phyloP scores from a whole-genome alignment of 108 stramenopile genomes.

The Skeletonema menzelii region DNA sequence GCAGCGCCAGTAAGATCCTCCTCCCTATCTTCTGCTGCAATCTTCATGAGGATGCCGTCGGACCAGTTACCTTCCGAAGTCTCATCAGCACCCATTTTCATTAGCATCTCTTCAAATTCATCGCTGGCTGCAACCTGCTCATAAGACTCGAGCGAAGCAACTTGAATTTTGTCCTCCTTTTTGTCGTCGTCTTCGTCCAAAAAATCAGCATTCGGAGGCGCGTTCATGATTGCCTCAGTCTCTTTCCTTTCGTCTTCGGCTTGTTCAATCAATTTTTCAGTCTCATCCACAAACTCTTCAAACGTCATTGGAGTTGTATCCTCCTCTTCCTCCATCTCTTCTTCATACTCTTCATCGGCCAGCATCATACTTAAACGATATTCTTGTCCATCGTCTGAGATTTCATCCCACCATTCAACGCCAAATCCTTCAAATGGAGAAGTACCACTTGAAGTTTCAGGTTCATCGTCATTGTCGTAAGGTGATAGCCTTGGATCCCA shows the following conservation, averaged over 20 bases:
- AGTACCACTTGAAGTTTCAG: not conserved
- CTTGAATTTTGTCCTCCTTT: not conserved
- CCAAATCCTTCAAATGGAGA: not conserved
- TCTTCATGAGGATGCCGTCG: not conserved
- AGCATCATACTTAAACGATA: conserved; percentile 55
- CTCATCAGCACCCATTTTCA: conserved; percentile 5
- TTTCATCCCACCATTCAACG: conserved; percentile 58
- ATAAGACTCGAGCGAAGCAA: conserved; percentile 1
- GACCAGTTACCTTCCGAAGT: not conserved
- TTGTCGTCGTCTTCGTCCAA: conserved; percentile 21
- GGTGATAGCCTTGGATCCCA: conserved; percentile 30
- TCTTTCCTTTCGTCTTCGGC: conserved; percentile 72
- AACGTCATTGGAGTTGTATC: conserved; percentile 42
- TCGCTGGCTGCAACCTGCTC: conserved; percentile 11
- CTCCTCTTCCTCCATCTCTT: conserved; percentile 34
- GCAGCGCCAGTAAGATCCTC: not conserved
- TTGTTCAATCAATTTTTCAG: conserved; percentile 55
- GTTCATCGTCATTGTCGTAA: not conserved
- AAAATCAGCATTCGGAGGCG: conserved; percentile 64
- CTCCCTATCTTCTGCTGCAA: not conserved
- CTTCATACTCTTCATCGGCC: conserved; percentile 64
- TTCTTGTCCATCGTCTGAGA: conserved; percentile 59
- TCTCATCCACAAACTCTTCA: conserved; percentile 70
- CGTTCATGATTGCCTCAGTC: conserved; percentile 85
- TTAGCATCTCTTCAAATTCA: conserved; percentile 11